Conservation (phyloP, 148 eudicot species). For the Rhododendron ferrugineum region DNA sequence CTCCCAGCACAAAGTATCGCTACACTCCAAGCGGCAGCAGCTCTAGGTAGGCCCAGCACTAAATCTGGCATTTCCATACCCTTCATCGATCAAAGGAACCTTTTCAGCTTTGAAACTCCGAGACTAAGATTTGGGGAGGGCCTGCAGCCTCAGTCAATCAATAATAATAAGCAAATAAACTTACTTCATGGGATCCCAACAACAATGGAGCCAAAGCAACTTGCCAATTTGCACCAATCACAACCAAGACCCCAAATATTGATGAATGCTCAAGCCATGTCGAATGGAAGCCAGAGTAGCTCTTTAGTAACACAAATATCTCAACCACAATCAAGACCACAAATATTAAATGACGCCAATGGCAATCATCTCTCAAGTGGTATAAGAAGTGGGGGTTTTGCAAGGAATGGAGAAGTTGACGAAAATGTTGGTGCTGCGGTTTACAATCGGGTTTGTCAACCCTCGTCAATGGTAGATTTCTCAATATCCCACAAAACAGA, state of each 20-base stretch:
- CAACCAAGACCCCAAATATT: conserved; percentile 1
- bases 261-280: conserved; percentile 36
- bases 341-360: conserved; percentile 35
- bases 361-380: conserved; percentile 39
- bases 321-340: conserved; percentile 47
- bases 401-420: conserved; percentile 26
- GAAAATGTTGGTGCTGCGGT: background rate
- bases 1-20: conserved; percentile 36
- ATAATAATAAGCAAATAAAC: conserved; percentile 51
- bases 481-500: conserved; percentile 39
- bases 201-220: conserved; percentile 33
- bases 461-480: conserved; percentile 42
- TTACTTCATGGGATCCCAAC: conserved; percentile 85
- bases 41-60: conserved; percentile 38
- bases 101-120: conserved; percentile 70
- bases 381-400: conserved; percentile 24
- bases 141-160: conserved; percentile 37
- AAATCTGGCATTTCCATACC: conserved; percentile 59
- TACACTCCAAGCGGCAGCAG: conserved; percentile 50
- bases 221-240: conserved; percentile 16
- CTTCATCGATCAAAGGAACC: conserved; percentile 64
- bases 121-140: conserved; percentile 48
- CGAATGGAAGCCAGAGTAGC: conserved; percentile 34
- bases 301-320: conserved; percentile 42
- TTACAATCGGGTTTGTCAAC: conserved; percentile 38